Base-by-base conservation (phyloP, 208 protist species). In the Naegleria fowleri region DNA sequence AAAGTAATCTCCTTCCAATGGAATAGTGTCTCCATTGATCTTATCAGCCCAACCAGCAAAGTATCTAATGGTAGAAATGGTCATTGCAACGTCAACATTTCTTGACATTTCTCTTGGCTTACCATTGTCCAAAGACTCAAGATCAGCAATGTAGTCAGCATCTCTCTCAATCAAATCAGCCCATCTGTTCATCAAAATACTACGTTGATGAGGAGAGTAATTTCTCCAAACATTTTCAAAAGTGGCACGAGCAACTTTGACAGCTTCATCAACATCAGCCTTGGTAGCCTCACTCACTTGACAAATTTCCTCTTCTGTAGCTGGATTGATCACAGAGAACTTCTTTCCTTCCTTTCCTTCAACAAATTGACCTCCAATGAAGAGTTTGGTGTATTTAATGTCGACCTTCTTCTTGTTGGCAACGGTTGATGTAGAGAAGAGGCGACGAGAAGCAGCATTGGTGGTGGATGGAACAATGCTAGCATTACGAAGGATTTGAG, bases 1-100 rank as follows among this genome's bases (percentile, higher is more conserved):
- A 67, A 97, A 93, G 91, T 93, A 93, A 76, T 97, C 94, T 92
- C 95, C 95, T 33, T 87, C 86, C 38, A 94, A 91, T 55, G 96
- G 95, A 40, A 94, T 95, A 41, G 95, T 92, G 89, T 96, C 92
- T 83, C 97, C 97, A 41, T 95, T 93, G 89, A 98, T 93, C 95
- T 98, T 98, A 92, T 98, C 97, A 15, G 96, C 96, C 89, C 94
- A 97, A 55, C 97, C 97, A 13, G 95, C 96, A 93, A 95, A 98
- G 94, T 96, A 98, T 84, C 96, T 92, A 58, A 98, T 92, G 86
- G 91, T 94, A 86, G 95, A 91, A 25, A 94, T 90, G 19, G 93
- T 91, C n/a, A 95, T 88, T 5, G 86, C 39, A 9, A 98, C 92
- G 90, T 98, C 97, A 22, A 90, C 94, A 43, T 93, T 88, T 29